phyloP scores from a whole-genome alignment of 352 stramenopile species.

The Phytophthora multivora region DNA sequence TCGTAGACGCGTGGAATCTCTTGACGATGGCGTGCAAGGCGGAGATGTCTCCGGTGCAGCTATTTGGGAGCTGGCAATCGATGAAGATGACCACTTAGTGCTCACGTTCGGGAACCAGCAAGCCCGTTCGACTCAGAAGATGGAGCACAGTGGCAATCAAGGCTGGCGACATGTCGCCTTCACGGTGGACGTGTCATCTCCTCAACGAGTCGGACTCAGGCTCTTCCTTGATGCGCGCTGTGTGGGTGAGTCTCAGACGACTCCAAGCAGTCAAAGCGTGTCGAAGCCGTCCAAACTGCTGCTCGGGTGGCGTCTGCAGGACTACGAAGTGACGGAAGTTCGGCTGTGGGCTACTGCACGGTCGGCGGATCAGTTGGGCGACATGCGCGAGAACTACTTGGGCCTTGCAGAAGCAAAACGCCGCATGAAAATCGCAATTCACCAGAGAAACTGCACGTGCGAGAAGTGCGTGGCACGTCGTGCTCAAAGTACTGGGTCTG shows the following conservation, averaged over 20 bases:
- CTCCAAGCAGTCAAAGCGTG: constrained; percentile 41
- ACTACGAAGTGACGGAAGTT: constrained; percentile 80
- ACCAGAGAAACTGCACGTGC: constrained; percentile 82
- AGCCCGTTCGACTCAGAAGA: constrained; percentile 46
- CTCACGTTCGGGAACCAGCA: constrained; percentile 52
- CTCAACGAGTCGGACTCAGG: constrained; percentile 52
- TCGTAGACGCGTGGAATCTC: constrained; percentile 23
- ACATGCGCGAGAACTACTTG: constrained; percentile 91
- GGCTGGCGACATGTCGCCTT: constrained; percentile 78
- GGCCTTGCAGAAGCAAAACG: constrained; percentile 81
- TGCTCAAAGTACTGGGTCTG: constrained; percentile 41
- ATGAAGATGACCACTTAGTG: constrained; percentile 49
- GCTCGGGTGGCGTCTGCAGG: constrained; percentile 50
- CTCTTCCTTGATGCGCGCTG: constrained; percentile 67
- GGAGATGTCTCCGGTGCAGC: constrained; percentile 24
- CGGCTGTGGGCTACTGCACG: constrained; percentile 76
- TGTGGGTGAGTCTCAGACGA: constrained; percentile 54
- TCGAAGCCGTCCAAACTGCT: constrained; percentile 51
- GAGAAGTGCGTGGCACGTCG: constrained; percentile 74
- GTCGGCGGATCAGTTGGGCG: constrained; percentile 71
- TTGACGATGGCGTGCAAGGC: constrained; percentile 27
- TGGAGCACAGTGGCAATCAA: constrained; percentile 31
- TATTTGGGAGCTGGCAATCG: constrained; percentile 56
- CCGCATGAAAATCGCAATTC: constrained; percentile 86
- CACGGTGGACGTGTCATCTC: constrained; percentile 61